Evolutionary conservation across 352 stramenopile species (phyloP).

Genomic region (Paralagenidium karlingii): DNA sequence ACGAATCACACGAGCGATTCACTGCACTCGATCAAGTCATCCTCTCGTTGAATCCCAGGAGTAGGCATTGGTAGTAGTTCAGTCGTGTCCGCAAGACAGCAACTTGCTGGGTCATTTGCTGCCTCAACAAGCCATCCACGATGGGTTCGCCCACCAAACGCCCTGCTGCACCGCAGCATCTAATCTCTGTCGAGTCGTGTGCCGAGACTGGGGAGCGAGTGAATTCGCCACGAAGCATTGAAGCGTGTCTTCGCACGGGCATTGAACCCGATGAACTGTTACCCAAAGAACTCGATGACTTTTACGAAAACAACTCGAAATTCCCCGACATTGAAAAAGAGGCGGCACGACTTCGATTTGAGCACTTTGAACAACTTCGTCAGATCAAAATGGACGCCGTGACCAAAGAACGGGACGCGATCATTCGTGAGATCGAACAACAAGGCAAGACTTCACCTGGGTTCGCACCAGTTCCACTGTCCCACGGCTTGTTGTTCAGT

Average conservation of each 20-base stretch:
- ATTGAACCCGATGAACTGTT: slow-evolving; percentile 55
- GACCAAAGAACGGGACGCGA: slow-evolving; percentile 33
- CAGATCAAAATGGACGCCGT: slow-evolving; percentile 49
- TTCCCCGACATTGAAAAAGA: slow-evolving; percentile 63
- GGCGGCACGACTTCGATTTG: slow-evolving; percentile 43
- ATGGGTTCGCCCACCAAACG: not conserved
- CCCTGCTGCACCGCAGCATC: no score
- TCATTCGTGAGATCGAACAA: slow-evolving; percentile 11
- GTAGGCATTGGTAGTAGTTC: no score
- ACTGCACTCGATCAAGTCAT: no score
- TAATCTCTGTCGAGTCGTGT: no score
- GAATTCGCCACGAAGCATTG: slow-evolving; percentile 48
- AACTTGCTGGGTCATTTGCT: not conserved
- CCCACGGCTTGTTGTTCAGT: slow-evolving; percentile 10
- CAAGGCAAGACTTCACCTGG: not conserved
- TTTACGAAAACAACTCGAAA: slow-evolving; percentile 38
- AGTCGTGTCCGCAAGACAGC: no score
- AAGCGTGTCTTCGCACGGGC: slow-evolving; percentile 53
- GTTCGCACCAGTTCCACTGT: no score
- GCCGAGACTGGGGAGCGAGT: no score
- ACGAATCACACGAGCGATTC: no score
- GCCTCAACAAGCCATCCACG: not conserved
- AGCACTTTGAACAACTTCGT: slow-evolving; percentile 57
- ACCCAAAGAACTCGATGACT: slow-evolving; percentile 40
- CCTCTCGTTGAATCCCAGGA: no score